These are phyloP conservation scores for Tephrocybe sp. DNA, from an alignment of 768 basidiomycete species.

Conservation along the genomic window DNA sequence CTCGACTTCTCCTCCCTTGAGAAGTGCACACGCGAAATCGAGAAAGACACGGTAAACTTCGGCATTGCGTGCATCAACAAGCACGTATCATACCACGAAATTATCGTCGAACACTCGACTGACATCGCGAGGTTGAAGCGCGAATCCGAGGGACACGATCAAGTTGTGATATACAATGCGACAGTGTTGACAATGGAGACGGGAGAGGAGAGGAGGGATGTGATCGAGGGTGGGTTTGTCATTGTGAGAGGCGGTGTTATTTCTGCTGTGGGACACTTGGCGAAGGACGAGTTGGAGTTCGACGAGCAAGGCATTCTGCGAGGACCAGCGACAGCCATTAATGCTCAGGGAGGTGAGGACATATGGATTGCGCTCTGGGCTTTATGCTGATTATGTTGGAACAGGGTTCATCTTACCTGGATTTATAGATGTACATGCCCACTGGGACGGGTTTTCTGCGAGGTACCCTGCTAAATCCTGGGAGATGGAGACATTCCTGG, in stretches of 20 bases:
- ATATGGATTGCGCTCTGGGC: neutral
- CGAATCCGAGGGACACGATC: conserved; percentile 34
- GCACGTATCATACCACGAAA: conserved; percentile 55
- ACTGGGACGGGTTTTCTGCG: conserved; percentile 57
- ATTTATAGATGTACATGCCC: conserved; percentile 76
- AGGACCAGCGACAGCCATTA: conserved; percentile 41
- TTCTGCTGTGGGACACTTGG: conserved; percentile 38
- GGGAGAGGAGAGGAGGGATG: conserved; percentile 43
- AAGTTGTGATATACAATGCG: conserved; percentile 62
- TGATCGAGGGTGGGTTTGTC: conserved; percentile 51
- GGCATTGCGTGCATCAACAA: conserved; percentile 61
- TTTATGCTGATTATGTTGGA: neutral
- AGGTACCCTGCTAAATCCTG: conserved; percentile 64
- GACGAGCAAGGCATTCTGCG: conserved; percentile 21
- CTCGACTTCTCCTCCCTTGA: conserved; percentile 52
- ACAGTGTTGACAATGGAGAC: conserved; percentile 70
- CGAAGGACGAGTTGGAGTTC: conserved; percentile 10
- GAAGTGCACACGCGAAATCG: conserved; percentile 46
- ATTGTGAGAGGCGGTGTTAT: conserved; percentile 58
- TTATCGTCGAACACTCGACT: conserved; percentile 57
- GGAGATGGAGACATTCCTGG: conserved; percentile 74
- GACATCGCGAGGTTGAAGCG: conserved; percentile 57
- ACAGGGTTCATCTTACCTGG: conserved; percentile 66
- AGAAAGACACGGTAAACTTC: conserved; percentile 48
- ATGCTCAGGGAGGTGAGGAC: conserved; percentile 59